phyloP scores from a whole-genome alignment of 73 alveolate genomes.

The Uronychia setigera region DNA sequence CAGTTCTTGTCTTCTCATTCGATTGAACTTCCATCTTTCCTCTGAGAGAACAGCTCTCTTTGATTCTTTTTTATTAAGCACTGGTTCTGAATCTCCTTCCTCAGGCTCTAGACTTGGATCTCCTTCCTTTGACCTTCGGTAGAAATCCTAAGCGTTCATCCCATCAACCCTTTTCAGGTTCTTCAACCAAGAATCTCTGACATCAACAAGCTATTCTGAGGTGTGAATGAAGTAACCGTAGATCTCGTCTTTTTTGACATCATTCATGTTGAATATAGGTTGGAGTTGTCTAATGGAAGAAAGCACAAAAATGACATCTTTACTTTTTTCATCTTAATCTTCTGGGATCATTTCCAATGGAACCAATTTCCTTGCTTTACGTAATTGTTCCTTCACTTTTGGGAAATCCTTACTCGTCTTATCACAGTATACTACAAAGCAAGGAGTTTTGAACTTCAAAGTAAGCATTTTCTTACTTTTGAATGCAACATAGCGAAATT shows the following conservation, averaged over 20 bases:
- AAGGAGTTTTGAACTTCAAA: slow-evolving; percentile 29
- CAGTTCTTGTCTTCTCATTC: slow-evolving; percentile 4
- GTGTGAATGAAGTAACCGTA: slow-evolving; percentile 21
- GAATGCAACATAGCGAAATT: slow-evolving; percentile 32
- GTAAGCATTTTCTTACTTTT: neutral
- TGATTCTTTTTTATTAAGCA: slow-evolving; percentile 44
- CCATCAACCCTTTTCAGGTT: slow-evolving; percentile 52
- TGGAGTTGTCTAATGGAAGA: slow-evolving; percentile 21
- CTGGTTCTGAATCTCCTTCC: slow-evolving; percentile 21
- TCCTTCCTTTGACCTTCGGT: slow-evolving; percentile 13
- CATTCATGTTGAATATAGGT: slow-evolving; percentile 38
- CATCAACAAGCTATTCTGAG: slow-evolving; percentile 23
- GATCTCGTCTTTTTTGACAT: slow-evolving; percentile 3
- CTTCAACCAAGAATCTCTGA: slow-evolving; percentile 20
- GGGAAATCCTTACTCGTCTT: slow-evolving; percentile 6
- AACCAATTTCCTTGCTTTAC: slow-evolving; percentile 29
- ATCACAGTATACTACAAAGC: slow-evolving; percentile 58
- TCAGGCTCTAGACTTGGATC: slow-evolving; percentile 10
- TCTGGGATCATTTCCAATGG: slow-evolving; percentile 36
- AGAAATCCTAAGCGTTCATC: slow-evolving; percentile 24
- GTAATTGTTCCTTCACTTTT: slow-evolving; percentile 4
- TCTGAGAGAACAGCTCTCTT: slow-evolving; percentile 20
- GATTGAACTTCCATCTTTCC: slow-evolving; percentile 34
- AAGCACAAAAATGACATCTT: slow-evolving; percentile 51
- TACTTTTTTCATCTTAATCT: slow-evolving; percentile 5